A percentile compares a stretch with the other conserved stretches of the same genome.
Conservation (phyloP, 768 basidiomycete species). For the Phallus indusiatus region DNA sequence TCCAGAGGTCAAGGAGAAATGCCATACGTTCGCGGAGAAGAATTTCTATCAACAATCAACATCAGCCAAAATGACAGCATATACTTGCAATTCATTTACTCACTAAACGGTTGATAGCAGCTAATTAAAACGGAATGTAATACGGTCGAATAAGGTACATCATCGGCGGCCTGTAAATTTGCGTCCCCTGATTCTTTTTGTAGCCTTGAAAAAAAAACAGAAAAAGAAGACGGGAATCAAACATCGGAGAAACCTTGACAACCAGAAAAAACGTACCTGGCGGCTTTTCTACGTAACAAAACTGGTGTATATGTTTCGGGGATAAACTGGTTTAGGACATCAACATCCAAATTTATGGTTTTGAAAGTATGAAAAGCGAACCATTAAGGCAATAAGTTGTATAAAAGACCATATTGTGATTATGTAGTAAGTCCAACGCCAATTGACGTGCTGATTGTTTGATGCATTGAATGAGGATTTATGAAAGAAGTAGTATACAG, state of each 20-base stretch:
- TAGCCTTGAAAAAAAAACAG: slow-evolving; percentile 26
- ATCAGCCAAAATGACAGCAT: background rate
- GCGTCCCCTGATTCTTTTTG: slow-evolving; percentile 46
- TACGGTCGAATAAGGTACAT: slow-evolving; percentile 38
- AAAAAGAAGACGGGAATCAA: background rate
- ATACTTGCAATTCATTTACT: slow-evolving; percentile 23
- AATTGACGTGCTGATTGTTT: slow-evolving; percentile 37
- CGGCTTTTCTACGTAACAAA: slow-evolving; percentile 51
- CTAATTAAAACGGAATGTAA: slow-evolving; percentile 41
- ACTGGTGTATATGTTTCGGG: slow-evolving; percentile 67
- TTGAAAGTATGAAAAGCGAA: slow-evolving; percentile 20
- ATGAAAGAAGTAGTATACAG: background rate
- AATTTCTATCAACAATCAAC: slow-evolving; percentile 40
- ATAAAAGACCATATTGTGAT: slow-evolving; percentile 59
- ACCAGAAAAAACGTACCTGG: slow-evolving; percentile 26
- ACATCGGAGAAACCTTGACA: background rate
- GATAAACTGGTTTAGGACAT: slow-evolving; percentile 36
- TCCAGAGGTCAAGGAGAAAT: slow-evolving; percentile 60
- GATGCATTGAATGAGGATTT: background rate
- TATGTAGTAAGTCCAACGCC: slow-evolving; percentile 75
- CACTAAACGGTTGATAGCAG: slow-evolving; percentile 66
- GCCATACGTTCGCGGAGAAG: slow-evolving; percentile 68
- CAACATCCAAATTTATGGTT: background rate
- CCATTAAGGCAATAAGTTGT: slow-evolving; percentile 42
- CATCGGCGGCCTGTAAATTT: slow-evolving; percentile 50